Conservation (phyloP, 768 basidiomycete species). For the Suillus hirtellus region DNA sequence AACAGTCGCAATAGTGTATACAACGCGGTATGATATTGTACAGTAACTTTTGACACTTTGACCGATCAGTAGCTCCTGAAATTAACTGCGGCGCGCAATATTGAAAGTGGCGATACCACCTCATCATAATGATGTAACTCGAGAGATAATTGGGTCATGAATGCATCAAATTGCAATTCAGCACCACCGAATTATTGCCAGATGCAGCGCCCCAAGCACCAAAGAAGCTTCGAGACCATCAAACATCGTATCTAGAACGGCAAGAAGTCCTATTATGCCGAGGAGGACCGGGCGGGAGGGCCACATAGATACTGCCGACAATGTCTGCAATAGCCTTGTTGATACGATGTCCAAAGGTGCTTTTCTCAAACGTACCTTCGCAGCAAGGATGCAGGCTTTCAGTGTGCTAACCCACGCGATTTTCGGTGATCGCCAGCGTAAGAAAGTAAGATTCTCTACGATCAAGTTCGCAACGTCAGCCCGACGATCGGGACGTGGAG, state of each 20-base stretch:
- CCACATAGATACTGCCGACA: constrained; percentile 26
- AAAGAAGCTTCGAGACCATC: constrained; percentile 40
- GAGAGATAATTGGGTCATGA: not conserved
- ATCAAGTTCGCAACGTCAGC: not conserved
- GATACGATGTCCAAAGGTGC: not conserved
- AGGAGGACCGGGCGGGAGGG: constrained; percentile 28
- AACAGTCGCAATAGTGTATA: not conserved
- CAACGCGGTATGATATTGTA: not conserved
- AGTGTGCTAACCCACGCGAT: constrained; percentile 28
- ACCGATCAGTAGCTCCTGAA: not conserved
- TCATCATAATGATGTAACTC: not conserved
- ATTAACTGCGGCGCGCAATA: not conserved
- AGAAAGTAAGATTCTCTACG: not conserved
- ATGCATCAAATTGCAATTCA: not conserved
- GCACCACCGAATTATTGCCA: constrained; percentile 26
- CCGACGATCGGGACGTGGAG: constrained; percentile 9
- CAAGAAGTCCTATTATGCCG: constrained; percentile 34
- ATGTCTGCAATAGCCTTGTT: constrained; percentile 19
- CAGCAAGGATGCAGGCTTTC: constrained; percentile 38
- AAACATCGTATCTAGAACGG: constrained; percentile 47
- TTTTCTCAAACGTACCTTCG: constrained; percentile 31
- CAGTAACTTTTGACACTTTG: not conserved
- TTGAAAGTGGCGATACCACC: not conserved
- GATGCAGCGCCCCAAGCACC: constrained; percentile 42
- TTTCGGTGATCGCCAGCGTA: constrained; percentile 14